Evolutionary conservation across 2,329 filamentous ascomycete genomes (phyloP).

Genomic region (Nannizziopsis arthrosporioides): DNA sequence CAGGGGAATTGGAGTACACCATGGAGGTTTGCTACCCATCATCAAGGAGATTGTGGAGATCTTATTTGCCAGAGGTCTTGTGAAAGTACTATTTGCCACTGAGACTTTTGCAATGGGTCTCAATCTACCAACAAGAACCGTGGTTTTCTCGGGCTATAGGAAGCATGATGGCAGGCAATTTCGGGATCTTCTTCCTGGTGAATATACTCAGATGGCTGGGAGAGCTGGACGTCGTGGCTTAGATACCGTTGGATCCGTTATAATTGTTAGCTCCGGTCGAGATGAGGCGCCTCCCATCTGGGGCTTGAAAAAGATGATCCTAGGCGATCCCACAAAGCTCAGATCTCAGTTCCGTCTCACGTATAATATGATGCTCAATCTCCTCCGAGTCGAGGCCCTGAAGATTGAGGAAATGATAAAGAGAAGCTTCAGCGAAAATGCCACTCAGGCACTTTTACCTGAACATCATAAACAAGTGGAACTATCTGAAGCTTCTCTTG

Average conservation of each 20-base stretch:
- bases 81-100: conserved; percentile 94
- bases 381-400: conserved; percentile 85
- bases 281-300: conserved; percentile 81
- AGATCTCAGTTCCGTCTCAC: conserved; percentile 92
- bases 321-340: conserved; percentile 88
- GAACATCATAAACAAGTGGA: conserved; percentile 94
- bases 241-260: conserved; percentile 84
- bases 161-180: conserved; percentile 93
- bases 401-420: conserved; percentile 99
- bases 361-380: conserved; percentile 98
- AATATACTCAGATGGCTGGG: conserved; percentile 98
- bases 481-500: conserved; percentile 79
- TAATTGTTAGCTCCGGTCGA: conserved; percentile 69
- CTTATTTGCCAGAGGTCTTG: conserved; percentile 82
- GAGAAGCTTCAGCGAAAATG: conserved; percentile 95
- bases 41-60: conserved; percentile 98
- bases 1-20: conserved; percentile 88
- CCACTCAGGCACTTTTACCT: conserved; percentile 82
- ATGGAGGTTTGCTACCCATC: conserved; percentile 86
- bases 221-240: conserved; percentile 85
- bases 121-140: conserved; percentile 87
- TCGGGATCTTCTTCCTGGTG: conserved; percentile 79
- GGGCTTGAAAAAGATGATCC: conserved; percentile 82
- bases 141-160: conserved; percentile 92
- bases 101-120: conserved; percentile 98